phyloP scores from a whole-genome alignment of 345 rosid genomes.

The Carallia pectinifolia region DNA sequence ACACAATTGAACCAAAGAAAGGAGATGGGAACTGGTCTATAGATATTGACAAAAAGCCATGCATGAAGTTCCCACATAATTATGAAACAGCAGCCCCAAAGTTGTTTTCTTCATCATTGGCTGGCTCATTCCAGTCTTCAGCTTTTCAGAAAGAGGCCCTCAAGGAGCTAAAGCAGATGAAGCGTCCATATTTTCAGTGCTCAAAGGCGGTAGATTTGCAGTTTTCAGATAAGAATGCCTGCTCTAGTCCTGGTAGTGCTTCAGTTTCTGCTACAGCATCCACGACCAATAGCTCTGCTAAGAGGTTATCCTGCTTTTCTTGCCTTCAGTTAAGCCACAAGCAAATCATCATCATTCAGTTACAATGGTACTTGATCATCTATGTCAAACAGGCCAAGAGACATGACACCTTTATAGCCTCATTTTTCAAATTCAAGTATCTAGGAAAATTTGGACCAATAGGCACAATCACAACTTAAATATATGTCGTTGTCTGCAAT shows the following conservation, averaged over 20 bases:
- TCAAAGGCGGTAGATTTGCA: conserved; percentile 18
- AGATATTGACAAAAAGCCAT: conserved; percentile 3
- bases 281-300: conserved; percentile 7
- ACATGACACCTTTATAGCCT: no score
- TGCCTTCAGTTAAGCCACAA: background rate
- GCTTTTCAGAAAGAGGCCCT: background rate
- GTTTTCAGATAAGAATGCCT: conserved; percentile 17
- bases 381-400: no score
- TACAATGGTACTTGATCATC: background rate
- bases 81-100: background rate
- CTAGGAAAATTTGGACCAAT: no score
- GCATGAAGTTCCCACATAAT: background rate
- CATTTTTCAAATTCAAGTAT: no score
- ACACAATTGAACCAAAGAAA: conserved; percentile 43
- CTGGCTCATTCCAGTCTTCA: conserved; percentile 3
- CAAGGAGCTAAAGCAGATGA: background rate
- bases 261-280: conserved; percentile 13
- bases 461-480: no score
- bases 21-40: background rate
- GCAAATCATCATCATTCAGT: conserved; percentile 1
- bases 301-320: conserved; percentile 30
- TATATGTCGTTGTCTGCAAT: no score
- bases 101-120: conserved; percentile 7
- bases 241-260: conserved; percentile 17
- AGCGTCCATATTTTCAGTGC: conserved; percentile 11